These are phyloP conservation scores for Pythium sp. DNA, from an alignment of 352 stramenopile genomes.

Conservation along the genomic window DNA sequence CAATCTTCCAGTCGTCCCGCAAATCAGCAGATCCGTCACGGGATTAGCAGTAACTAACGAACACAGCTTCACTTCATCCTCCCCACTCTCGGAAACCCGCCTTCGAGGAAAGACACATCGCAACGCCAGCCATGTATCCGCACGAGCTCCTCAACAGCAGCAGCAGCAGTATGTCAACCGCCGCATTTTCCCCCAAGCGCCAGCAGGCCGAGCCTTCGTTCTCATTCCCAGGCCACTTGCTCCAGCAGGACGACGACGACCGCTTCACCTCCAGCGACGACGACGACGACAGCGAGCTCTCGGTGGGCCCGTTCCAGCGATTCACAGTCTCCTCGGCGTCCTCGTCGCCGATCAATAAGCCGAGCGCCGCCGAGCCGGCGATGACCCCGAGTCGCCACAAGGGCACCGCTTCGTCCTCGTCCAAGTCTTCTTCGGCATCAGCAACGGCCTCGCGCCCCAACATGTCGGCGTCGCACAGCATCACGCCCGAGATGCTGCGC, in stretches of 20 bases:
- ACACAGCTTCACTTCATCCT: background rate
- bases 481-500: slow-evolving; percentile 79
- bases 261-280: background rate
- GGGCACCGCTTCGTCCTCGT: background rate
- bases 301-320: slow-evolving; percentile 6
- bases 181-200: background rate
- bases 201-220: background rate
- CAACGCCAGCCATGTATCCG: background rate
- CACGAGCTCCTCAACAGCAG: background rate
- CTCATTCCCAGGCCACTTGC: background rate
- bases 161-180: background rate
- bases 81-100: background rate
- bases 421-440: background rate
- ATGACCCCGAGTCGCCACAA: slow-evolving; percentile 26
- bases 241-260: background rate
- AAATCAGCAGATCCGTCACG: background rate
- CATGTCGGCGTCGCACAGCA: slow-evolving; percentile 73
- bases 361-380: background rate
- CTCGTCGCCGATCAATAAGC: background rate
- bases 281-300: background rate
- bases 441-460: slow-evolving; percentile 32
- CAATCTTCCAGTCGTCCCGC: background rate
- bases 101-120: background rate
- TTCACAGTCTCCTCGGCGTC: slow-evolving; percentile 5
- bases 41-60: background rate